Evolutionary conservation across 495 filamentous ascomycete species (phyloP).

Genomic region (Hypoxylon perforatum): DNA sequence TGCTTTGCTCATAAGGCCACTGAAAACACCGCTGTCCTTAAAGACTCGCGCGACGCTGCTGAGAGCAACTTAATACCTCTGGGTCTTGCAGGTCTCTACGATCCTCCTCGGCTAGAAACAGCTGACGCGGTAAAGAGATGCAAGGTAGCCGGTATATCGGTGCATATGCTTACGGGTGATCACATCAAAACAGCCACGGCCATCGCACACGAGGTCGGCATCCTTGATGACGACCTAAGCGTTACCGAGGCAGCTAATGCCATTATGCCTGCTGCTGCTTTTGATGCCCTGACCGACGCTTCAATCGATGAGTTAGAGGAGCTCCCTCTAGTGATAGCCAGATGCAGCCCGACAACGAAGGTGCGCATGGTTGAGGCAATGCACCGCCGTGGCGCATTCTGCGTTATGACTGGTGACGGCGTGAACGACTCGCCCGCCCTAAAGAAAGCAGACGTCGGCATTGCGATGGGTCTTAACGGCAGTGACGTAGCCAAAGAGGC

Average conservation of each 20-base stretch:
- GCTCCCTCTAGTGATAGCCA: slow-evolving; percentile 75
- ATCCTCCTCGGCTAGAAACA: slow-evolving; percentile 77
- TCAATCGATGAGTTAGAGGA: slow-evolving; percentile 74
- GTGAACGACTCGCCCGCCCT: slow-evolving; percentile 88
- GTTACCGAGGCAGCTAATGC: slow-evolving; percentile 52
- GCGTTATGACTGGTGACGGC: slow-evolving; percentile 91
- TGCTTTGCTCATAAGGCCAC: slow-evolving; percentile 58
- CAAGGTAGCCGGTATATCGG: slow-evolving; percentile 65
- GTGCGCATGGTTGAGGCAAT: slow-evolving; percentile 83
- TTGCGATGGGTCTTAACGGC: slow-evolving; percentile 82
- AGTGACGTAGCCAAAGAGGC: slow-evolving; percentile 91
- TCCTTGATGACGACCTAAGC: slow-evolving; percentile 38
- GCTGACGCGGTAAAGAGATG: slow-evolving; percentile 63
- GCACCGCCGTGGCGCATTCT: slow-evolving; percentile 67
- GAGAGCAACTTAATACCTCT: slow-evolving; percentile 70
- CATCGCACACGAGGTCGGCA: slow-evolving; percentile 65
- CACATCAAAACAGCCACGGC: slow-evolving; percentile 71
- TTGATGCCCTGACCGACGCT: slow-evolving; percentile 71
- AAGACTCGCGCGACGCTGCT: slow-evolving; percentile 57
- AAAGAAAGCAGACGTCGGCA: slow-evolving; percentile 84
- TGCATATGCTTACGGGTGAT: slow-evolving; percentile 76
- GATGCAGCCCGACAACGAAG: slow-evolving; percentile 78
- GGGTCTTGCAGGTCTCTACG: slow-evolving; percentile 77
- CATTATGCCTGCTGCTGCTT: slow-evolving; percentile 72
- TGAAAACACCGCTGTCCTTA: slow-evolving; percentile 38